phyloP scores from a whole-genome alignment of 108 stramenopile species.

The Pelagomonas calceolata region DNA sequence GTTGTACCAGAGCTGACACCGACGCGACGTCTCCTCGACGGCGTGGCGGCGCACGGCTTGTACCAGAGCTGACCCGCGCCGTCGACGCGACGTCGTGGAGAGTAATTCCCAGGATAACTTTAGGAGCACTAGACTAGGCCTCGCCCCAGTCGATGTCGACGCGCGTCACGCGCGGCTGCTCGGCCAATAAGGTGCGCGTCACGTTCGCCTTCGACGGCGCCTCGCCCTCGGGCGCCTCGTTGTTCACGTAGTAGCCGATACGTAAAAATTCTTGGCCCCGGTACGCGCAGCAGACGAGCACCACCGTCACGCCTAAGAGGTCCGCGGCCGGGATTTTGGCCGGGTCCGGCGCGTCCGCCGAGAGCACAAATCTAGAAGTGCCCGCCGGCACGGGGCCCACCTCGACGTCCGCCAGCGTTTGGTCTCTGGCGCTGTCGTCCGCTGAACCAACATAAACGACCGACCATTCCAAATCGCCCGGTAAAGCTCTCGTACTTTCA shows the following conservation, averaged over 20 bases:
- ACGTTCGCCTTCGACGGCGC: too few species aligned
- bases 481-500: slow-evolving; percentile 81
- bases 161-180: too few species aligned
- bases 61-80: too few species aligned
- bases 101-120: too few species aligned
- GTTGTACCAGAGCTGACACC: too few species aligned
- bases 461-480: slow-evolving; percentile 75
- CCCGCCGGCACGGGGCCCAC: slow-evolving; percentile 96
- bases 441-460: slow-evolving; percentile 93
- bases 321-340: slow-evolving; percentile 63
- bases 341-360: slow-evolving; percentile 79
- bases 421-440: slow-evolving; percentile 72
- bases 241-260: slow-evolving; percentile 79
- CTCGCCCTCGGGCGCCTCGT: too few species aligned
- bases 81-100: too few species aligned
- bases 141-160: too few species aligned
- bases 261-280: slow-evolving; percentile 85
- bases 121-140: too few species aligned
- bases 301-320: slow-evolving; percentile 91
- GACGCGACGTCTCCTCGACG: too few species aligned
- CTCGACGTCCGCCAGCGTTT: slow-evolving; percentile 84
- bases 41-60: too few species aligned
- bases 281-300: slow-evolving; percentile 89
- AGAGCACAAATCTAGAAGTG: slow-evolving; percentile 75
- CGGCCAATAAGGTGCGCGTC: too few species aligned